Percentiles rank a stretch among this genome's conserved stretches.
These are phyloP conservation scores for Penicillium bialowiezense DNA, from an alignment of 495 filamentous ascomycete genomes.

Conservation along the genomic window DNA sequence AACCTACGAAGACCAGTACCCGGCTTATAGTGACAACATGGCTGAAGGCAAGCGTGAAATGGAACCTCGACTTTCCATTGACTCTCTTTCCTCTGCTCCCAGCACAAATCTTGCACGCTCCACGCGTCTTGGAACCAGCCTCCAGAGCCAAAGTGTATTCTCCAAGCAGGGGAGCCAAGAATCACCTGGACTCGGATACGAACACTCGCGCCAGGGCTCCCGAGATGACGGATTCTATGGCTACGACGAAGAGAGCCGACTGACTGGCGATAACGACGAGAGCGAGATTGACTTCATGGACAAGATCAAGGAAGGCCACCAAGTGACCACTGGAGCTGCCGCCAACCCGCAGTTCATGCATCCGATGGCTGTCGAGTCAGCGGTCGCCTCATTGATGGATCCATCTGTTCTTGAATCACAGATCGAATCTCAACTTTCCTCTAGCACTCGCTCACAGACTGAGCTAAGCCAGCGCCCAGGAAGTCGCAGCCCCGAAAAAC, in stretches of 20 bases:
- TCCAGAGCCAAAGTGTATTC: conserved; percentile 46
- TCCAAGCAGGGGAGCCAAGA: conserved; percentile 35
- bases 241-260: conserved; percentile 48
- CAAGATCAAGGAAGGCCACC: conserved; percentile 59
- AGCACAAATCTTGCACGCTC: conserved; percentile 52
- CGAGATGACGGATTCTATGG: conserved; percentile 39
- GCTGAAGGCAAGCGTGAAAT: conserved; percentile 26
- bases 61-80: conserved; percentile 47
- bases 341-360: conserved; percentile 75
- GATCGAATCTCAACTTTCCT: conserved; percentile 33
- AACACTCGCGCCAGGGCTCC: conserved; percentile 26
- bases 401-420: conserved; percentile 59
- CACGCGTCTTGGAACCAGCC: conserved; percentile 49
- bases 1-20: conserved; percentile 12
- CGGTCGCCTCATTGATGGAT: conserved; percentile 82
- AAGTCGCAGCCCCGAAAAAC: conserved; percentile 22
- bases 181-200: conserved; percentile 40
- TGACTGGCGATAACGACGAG: conserved; percentile 60
- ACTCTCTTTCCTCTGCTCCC: conserved; percentile 52
- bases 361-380: conserved; percentile 74
- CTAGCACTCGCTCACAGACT: conserved; percentile 34
- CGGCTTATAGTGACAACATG: not conserved
- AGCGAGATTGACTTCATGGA: conserved; percentile 63
- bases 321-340: conserved; percentile 59
- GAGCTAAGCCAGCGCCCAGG: conserved; percentile 27